Base-by-base conservation (phyloP, 305 asterid species). In the Fraxinus xanthoxyloides region DNA sequence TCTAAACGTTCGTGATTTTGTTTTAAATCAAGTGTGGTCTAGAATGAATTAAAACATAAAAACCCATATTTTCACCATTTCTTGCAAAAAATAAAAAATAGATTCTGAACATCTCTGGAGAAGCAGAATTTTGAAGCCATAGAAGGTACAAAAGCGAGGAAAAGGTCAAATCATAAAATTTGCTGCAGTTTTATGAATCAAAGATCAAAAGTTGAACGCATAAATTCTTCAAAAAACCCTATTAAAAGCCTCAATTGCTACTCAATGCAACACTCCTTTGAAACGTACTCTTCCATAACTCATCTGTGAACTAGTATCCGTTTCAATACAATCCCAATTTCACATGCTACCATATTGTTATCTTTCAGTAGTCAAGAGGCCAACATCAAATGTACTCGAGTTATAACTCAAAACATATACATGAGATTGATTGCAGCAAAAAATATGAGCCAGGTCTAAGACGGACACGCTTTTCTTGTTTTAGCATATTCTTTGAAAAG, bases 401-500 rank as follows among this genome's bases (percentile, higher is more conserved):
- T 72, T 32, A 32, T n/a, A 72, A 72, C 23, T 23, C 76, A 31
- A 31, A 72, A 31, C 17, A 72, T 5, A 31, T 15, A 15, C 23
- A 30, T 19, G 19, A 72, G 76, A 31, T 70, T 72, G 26, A 19
- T 72, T 72, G 21, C 36, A 28, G 74, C 36, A 69, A 69, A 32
- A 32, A 5, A 32, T 70, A 70, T 72, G 43, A 72, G 75, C 23
- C 23, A 26, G 38, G 17, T 61, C 70, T 67, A 30, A 69, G 75
- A 69, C 2, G 38, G 21, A 69, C 75, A 31, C 1, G 36, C 9
- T 5, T 32, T 32, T 31, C 43, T 72, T 31, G 43, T 78, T 54
- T 72, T 32, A 5, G 75, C 56, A 46, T 34, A 69, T 40, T 87
- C 87, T 84, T 83, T 72, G 79, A 87, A 89, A 82, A 89, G 88